Percentiles rank a stretch among this genome's conserved stretches.
Conservation (phyloP, 352 stramenopile species). For the Phytophthora tentaculata region DNA sequence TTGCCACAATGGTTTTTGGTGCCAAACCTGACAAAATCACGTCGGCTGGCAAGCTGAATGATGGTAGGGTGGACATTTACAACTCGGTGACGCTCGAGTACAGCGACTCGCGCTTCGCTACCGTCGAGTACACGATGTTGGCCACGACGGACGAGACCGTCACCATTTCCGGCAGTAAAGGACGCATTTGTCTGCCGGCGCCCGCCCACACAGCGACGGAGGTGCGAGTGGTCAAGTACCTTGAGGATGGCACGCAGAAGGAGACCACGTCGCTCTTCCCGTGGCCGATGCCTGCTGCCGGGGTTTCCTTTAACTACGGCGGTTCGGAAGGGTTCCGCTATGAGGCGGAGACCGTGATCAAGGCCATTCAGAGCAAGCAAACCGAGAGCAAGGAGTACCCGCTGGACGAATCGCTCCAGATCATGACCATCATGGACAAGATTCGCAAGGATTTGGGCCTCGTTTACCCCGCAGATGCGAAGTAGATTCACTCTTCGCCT, state of each 20-base stretch:
- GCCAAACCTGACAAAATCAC: constrained; percentile 49
- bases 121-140: constrained; percentile 73
- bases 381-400: constrained; percentile 55
- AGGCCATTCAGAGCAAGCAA: constrained; percentile 60
- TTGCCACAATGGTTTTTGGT: constrained; percentile 69
- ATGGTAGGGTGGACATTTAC: constrained; percentile 61
- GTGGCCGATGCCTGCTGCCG: constrained; percentile 31
- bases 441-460: constrained; percentile 64
- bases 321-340: constrained; percentile 71
- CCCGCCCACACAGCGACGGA: constrained; percentile 64
- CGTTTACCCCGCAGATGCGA: constrained; percentile 38
- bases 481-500: constrained; percentile 10
- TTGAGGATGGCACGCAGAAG: constrained; percentile 37
- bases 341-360: constrained; percentile 71
- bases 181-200: constrained; percentile 67
- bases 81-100: constrained; percentile 72
- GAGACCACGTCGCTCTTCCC: constrained; percentile 53
- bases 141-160: constrained; percentile 70
- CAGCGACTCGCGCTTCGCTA: constrained; percentile 55
- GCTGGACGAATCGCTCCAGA: constrained; percentile 58
- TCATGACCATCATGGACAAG: constrained; percentile 71
- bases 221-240: constrained; percentile 50
- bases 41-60: constrained; percentile 30
- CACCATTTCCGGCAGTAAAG: constrained; percentile 76
- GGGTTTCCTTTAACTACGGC: constrained; percentile 17